Base-by-base conservation (phyloP, 352 stramenopile genomes). In the Phytophthora lateralis region DNA sequence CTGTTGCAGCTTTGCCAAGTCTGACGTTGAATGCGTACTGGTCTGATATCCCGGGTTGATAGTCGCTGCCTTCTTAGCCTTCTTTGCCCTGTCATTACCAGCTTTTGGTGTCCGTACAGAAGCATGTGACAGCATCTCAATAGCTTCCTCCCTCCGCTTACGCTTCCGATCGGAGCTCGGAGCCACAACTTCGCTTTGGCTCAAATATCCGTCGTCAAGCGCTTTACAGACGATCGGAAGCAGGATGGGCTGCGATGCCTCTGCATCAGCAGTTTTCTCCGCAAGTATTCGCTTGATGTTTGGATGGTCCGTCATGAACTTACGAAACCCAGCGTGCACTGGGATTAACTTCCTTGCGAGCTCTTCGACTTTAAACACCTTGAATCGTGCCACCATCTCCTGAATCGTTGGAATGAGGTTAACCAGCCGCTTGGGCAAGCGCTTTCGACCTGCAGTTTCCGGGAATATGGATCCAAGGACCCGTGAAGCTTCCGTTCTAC, bases 361-460 rank as follows among this genome's bases (percentile, higher is more conserved):
- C 4, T 60, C 44, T 39, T 85, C 62, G 7, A 88, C 14, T 35
- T 76, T 55, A 5, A 63, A 73, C 4, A 45, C 18, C 64, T 76
- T 65, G 35, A 86, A 75, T 18, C 80, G 71, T 7, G 38, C 29
- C 4, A 88, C 51, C 55, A 90, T 71, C 1, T 68, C 32, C 43
- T 91, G 80, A 10, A 89, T 61, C 37, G 76, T 71, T 7, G 85
- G 82, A 29, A 91, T 75, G 18, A 91, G 57, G 41, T 86, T 82
- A 20, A 89, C 51, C 20, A 91, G 50, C 2, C 85, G 60, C 49
- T 83, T 87, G 1, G 82, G 68, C 3, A 93, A 50, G 2, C 85
- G 68, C 43, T 85, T 88, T 34, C 63, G 27, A 1, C 41, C 54
- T 26, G 34, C 42, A 26, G 18, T 10, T 0, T 74, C 45, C 0